These are phyloP conservation scores for Leccinellum luteum DNA, from an alignment of 768 basidiomycete genomes.

Conservation along the genomic window DNA sequence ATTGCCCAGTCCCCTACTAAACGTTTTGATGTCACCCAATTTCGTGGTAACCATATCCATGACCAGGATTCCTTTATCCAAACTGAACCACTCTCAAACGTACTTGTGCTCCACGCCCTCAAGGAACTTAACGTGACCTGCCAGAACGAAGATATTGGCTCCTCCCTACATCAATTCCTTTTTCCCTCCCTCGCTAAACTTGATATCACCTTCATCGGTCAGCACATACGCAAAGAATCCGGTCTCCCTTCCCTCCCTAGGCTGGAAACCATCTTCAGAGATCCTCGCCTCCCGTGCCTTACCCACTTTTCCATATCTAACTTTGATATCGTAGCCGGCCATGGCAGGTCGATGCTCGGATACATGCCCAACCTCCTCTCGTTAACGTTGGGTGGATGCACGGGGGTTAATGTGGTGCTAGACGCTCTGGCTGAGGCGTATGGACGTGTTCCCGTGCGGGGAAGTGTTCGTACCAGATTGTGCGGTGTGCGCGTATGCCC, in stretches of 20 bases:
- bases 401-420: conserved; percentile 40
- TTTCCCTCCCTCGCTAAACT: conserved; percentile 46
- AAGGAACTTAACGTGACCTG: conserved; percentile 45
- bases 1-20: conserved; percentile 36
- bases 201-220: conserved; percentile 41
- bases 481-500: conserved; percentile 49
- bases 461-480: conserved; percentile 13
- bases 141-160: conserved; percentile 38
- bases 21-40: conserved; percentile 23
- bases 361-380: conserved; percentile 51
- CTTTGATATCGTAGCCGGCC: conserved; percentile 40
- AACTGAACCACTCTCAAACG: conserved; percentile 25
- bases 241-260: conserved; percentile 39
- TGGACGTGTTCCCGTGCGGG: conserved; percentile 16
- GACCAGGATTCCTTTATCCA: conserved; percentile 31
- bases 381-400: conserved; percentile 47
- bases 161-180: conserved; percentile 41
- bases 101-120: conserved; percentile 31
- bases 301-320: conserved; percentile 50
- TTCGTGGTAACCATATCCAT: conserved; percentile 31
- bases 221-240: conserved; percentile 20
- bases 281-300: conserved; percentile 51
- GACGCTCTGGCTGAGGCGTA: conserved; percentile 40
- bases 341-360: conserved; percentile 43
- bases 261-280: conserved; percentile 52